Base-by-base conservation (phyloP, 306 rosid species). In the Rosa rugosa region DNA sequence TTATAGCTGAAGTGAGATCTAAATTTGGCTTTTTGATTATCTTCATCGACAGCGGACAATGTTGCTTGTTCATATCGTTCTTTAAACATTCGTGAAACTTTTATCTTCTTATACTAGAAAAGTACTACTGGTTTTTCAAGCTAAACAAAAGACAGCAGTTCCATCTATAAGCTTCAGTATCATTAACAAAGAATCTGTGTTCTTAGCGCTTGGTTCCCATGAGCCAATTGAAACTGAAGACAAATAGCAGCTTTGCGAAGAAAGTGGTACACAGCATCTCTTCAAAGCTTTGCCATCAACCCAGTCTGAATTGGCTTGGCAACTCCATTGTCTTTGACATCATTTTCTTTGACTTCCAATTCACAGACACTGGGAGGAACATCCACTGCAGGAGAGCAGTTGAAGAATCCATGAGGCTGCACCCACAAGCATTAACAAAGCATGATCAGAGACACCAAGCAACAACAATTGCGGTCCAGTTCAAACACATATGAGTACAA, bases 361-460 rank as follows among this genome's bases (percentile, higher is more conserved):
- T 87, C 95, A 79, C 90, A 90, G 12, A 90, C 34, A 70, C 69
- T 90, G 25, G 89, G 97, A 0, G 97, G 91, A 63, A 91, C 97
- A 47, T 89, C 97, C 62, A 90, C 82, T 0, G 96, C 97, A n/a
- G 97, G 97, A 25, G 96, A 94, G 81, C 92, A 85, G 76, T 94
- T 90, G 89, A 94, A 91, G 92, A 94, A 93, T 45, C 98, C 98
- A 69, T 89, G 91, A 80, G 97, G 94, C 97, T 93, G 91, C 95
- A 87, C 18, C 41, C 83, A 72, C 72, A 75, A 69, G 25, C 67
- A 67, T 22, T 17, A 71, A 50, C 51, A 36, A n/a, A 75, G 59
- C 17, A n/a, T 18, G 8, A 54, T 73, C 75, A 62, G 57, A 59
- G 64, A 9, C 56, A 20, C 14, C 11, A 40, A 8, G 40, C 8